Evolutionary conservation across 331 rosid genomes (phyloP).

Genomic region (Rhamnella rubrinervis): DNA sequence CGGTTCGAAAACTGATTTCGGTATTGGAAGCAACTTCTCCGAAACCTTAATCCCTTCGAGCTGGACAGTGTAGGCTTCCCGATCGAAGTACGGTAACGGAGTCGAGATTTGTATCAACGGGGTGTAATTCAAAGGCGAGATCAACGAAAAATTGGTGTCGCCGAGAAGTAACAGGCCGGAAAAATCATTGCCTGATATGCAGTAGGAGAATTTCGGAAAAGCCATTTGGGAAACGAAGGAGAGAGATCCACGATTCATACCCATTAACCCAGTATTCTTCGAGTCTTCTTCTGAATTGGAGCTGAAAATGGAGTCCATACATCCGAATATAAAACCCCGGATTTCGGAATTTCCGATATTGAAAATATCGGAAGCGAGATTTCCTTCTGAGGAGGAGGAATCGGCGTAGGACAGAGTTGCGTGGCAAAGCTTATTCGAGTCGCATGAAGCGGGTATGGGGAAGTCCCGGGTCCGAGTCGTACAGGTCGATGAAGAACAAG

Average conservation of each 20-base stretch:
- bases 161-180: slow-evolving; percentile 76
- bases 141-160: slow-evolving; percentile 58
- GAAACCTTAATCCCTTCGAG: slow-evolving; percentile 58
- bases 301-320: slow-evolving; percentile 62
- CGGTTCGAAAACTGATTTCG: slow-evolving; percentile 42
- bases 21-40: slow-evolving; percentile 41
- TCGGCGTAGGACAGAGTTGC: slow-evolving; percentile 88
- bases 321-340: slow-evolving; percentile 61
- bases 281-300: slow-evolving; percentile 45
- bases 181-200: slow-evolving; percentile 69
- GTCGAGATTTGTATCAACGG: slow-evolving; percentile 56
- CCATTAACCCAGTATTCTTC: slow-evolving; percentile 74
- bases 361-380: slow-evolving; percentile 69
- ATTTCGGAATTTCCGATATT: slow-evolving; percentile 42
- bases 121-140: slow-evolving; percentile 61
- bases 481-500: slow-evolving; percentile 72
- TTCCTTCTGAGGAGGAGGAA: slow-evolving; percentile 77
- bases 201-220: slow-evolving; percentile 77
- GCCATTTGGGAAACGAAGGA: slow-evolving; percentile 66
- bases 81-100: slow-evolving; percentile 75
- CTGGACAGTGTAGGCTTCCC: slow-evolving; percentile 69
- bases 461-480: slow-evolving; percentile 68
- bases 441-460: slow-evolving; percentile 81
- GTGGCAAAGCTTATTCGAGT: slow-evolving; percentile 72
- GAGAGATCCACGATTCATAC: slow-evolving; percentile 83